Evolutionary conservation across 257 asterid species (phyloP).

Genomic region (Perilla frutescens): DNA sequence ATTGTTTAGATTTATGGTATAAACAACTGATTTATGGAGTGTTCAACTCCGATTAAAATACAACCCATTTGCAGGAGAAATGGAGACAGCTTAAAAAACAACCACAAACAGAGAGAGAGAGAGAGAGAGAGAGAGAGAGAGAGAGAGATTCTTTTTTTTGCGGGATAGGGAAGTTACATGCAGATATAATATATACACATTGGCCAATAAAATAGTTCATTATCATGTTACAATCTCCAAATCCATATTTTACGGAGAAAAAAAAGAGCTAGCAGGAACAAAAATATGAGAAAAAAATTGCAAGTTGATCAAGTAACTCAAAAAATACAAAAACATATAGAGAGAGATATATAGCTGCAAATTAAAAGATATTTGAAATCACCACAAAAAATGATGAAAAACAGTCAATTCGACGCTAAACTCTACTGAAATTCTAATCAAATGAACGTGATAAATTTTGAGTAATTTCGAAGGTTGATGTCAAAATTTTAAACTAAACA

Average conservation of each 20-base stretch:
- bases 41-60: slow-evolving; percentile 44
- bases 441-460: not conserved
- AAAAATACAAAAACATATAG: not conserved
- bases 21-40: slow-evolving; percentile 40
- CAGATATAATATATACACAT: not conserved
- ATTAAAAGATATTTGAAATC: no score
- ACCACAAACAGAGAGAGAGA: not conserved
- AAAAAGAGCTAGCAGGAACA: not conserved
- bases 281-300: no score
- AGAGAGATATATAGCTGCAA: not conserved
- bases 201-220: not conserved
- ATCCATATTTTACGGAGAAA: not conserved
- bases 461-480: not conserved
- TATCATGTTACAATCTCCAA: slow-evolving; percentile 2
- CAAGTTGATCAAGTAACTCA: not conserved
- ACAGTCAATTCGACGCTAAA: no score
- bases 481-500: not conserved
- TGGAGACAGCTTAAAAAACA: slow-evolving; percentile 54
- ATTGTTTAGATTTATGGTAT: slow-evolving; percentile 37
- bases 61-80: slow-evolving; percentile 62
- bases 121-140: slow-evolving; percentile 22
- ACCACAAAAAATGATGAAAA: no score
- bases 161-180: slow-evolving; percentile 6
- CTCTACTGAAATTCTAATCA: no score
- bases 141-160: not conserved